Evolutionary conservation across 1,284 basidiomycete genomes (phyloP).

Genomic region (Apiotrichum siamense): DNA sequence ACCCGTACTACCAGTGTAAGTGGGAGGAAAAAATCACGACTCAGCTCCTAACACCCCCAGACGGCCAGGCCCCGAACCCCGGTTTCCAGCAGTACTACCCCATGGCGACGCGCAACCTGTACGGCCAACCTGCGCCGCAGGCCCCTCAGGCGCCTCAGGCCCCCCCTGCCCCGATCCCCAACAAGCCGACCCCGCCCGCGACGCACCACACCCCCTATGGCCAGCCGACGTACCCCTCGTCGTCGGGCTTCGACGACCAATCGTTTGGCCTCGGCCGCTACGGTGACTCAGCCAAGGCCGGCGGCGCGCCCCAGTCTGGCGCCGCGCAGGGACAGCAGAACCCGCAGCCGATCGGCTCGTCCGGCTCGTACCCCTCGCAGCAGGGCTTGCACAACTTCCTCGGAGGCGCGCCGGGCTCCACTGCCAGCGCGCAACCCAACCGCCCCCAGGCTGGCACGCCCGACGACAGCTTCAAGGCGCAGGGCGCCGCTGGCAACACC

Average conservation of each 20-base stretch:
- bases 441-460: constrained; percentile 34
- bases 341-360: constrained; percentile 16
- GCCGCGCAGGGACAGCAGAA: constrained; percentile 18
- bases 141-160: constrained; percentile 38
- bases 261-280: constrained; percentile 33
- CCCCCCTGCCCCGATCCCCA: constrained; percentile 38
- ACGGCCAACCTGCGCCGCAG: constrained; percentile 42
- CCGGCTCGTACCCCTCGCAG: constrained; percentile 14
- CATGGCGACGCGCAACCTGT: constrained; percentile 39
- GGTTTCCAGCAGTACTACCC: constrained; percentile 48
- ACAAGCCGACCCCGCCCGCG: constrained; percentile 32
- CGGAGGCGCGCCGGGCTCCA: constrained; percentile 20
- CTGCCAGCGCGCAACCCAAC: constrained; percentile 15
- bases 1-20: constrained; percentile 49
- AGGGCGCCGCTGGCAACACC: constrained; percentile 9
- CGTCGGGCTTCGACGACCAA: constrained; percentile 36
- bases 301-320: constrained; percentile 11
- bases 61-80: constrained; percentile 43
- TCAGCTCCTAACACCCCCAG: constrained; percentile 19
- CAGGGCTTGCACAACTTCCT: constrained; percentile 37
- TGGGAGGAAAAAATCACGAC: neutral
- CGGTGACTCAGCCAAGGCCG: constrained; percentile 24
- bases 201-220: constrained; percentile 43
- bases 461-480: constrained; percentile 42
- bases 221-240: constrained; percentile 34